A percentile compares a stretch with the other conserved stretches of the same genome.
These are phyloP conservation scores for Fagopyrum homotropicum DNA, from an alignment of 148 eudicot genomes.

Conservation along the genomic window DNA sequence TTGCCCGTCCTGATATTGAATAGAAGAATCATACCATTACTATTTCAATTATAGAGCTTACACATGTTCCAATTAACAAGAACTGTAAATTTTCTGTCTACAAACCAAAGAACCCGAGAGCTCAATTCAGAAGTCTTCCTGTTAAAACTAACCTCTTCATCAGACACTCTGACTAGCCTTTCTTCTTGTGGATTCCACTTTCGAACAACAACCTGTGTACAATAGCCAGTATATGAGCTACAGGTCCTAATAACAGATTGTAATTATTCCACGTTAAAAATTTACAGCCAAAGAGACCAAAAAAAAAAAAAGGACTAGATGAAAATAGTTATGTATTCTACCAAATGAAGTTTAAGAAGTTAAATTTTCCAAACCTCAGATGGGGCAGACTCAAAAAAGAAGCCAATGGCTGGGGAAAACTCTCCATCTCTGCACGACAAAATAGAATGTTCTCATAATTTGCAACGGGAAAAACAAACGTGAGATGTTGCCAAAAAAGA, in stretches of 20 bases:
- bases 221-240: not conserved
- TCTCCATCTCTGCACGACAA: conserved; percentile 67
- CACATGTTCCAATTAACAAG: not conserved
- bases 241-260: not conserved
- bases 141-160: conserved; percentile 60
- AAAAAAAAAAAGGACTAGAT: not conserved
- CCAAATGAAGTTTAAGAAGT: not conserved
- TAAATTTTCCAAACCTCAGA: conserved; percentile 51
- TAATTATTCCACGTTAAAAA: not conserved
- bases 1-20: conserved; percentile 62
- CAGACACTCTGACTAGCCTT: conserved; percentile 54
- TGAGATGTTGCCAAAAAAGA: not conserved
- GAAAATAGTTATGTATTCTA: not conserved
- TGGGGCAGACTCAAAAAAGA: conserved; percentile 57
- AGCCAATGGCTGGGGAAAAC: conserved; percentile 81
- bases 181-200: conserved; percentile 77
- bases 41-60: not conserved
- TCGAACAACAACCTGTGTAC: conserved; percentile 63
- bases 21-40: conserved; percentile 2
- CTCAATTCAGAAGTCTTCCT: not conserved
- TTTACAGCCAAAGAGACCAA: not conserved
- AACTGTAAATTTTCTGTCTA: not conserved
- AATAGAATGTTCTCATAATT: not conserved
- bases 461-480: not conserved
- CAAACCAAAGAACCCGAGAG: not conserved